phyloP scores from a whole-genome alignment of 75 land plant species.

The Cryptomeria japonica region DNA sequence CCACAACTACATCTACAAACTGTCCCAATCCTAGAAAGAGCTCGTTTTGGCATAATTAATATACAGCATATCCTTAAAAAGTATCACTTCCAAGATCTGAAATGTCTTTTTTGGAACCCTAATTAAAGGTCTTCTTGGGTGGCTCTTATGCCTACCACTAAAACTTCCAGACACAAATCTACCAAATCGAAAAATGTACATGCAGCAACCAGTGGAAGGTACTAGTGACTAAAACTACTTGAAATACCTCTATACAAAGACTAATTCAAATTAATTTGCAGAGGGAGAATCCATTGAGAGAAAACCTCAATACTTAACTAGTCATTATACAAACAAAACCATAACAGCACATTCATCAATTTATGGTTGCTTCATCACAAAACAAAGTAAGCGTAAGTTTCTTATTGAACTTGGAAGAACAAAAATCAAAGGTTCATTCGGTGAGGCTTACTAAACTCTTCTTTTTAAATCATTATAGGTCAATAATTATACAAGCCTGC shows the following conservation, averaged over 20 bases:
- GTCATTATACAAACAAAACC: neutral
- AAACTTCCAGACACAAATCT: neutral
- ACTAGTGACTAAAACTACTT: neutral
- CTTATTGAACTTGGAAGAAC: neutral
- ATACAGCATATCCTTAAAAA: too few species aligned
- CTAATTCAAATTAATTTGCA: too few species aligned
- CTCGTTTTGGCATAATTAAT: too few species aligned
- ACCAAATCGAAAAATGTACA: too few species aligned
- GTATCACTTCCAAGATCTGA: neutral
- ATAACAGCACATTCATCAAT: neutral
- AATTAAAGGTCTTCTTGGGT: neutral
- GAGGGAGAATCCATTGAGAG: neutral
- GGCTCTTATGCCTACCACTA: neutral
- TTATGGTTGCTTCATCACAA: neutral
- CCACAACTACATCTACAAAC: too few species aligned
- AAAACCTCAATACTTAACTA: neutral
- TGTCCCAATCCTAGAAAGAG: too few species aligned
- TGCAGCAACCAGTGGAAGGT: neutral
- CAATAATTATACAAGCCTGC: neutral
- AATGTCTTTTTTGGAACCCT: neutral
- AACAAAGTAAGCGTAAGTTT: neutral
- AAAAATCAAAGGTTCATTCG: too few species aligned
- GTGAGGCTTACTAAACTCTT: neutral
- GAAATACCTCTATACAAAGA: neutral
- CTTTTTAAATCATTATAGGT: neutral